Conservation (phyloP, 371 early-diverging fungal genomes). For the Mucor mucedo region DNA sequence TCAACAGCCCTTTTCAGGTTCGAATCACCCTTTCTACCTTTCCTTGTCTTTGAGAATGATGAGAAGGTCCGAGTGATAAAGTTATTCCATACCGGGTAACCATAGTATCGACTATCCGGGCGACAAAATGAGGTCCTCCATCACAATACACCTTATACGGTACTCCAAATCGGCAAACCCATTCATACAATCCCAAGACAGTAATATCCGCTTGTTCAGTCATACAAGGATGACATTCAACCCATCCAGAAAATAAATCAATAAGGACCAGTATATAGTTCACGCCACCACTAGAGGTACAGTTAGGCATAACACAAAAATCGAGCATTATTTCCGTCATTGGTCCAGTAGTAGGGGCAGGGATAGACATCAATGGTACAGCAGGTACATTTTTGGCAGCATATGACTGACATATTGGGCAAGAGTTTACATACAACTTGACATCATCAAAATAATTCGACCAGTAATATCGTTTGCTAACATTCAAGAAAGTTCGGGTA, state of each 20-base stretch:
- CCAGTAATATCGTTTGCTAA: not conserved
- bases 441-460: not conserved
- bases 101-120: not conserved
- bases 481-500: not conserved
- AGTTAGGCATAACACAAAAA: not conserved
- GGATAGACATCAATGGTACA: not conserved
- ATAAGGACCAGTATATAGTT: constrained; percentile 1
- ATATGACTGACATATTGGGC: not conserved
- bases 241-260: constrained; percentile 15
- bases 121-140: constrained; percentile 7
- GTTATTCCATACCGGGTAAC: not conserved
- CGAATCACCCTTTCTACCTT: not conserved
- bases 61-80: not conserved
- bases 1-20: not conserved
- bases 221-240: constrained; percentile 1
- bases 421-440: not conserved
- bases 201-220: constrained; percentile 1
- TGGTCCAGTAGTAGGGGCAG: not conserved
- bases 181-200: not conserved
- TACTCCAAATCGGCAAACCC: constrained; percentile 2
- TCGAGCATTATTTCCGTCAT: constrained; percentile 3
- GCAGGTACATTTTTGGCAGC: not conserved
- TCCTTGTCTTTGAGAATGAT: not conserved
- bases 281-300: not conserved
- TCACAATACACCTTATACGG: constrained; percentile 5